Evolutionary conservation across 768 basidiomycete species (phyloP), one percentile per base, ranked within the genome.

Genomic region (Leccinum sublutescens): DNA sequence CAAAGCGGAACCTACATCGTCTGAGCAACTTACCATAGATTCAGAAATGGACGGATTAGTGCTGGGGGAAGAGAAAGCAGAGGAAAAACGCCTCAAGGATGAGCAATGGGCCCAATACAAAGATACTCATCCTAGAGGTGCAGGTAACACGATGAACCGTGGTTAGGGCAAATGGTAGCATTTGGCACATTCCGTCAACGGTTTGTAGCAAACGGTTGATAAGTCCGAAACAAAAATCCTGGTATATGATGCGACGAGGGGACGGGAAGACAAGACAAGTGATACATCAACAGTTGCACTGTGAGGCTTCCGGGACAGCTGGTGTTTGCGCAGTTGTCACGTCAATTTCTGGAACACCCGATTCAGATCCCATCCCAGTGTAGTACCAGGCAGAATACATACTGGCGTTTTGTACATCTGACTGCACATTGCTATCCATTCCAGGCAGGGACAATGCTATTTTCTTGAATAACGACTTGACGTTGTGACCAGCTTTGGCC

Each of bases 391-490:
- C 4, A 54, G 50, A 47, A 51, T 50, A 69, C 72, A 33, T 66
- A 83, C 82, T 82, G 15, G 80, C 64, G 57, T 82, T 83, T 62
- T 80, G 78, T n/a, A 79, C 68, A 62, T 87, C 82, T 43, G 73
- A 76, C 63, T 87, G 86, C 23, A 67, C 79, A 36, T 88, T 91
- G 72, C 90, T 93, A 68, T 95, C 93, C 85, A 95, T 95, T 12
- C 97, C 97, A 19, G 97, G 96, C 52, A 99, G 76, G 2, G 95
- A 95, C 88, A 98, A 87, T 1, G 97, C 97, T 64, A 99, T 99
- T 82, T 98, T 98, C 80, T 98, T 95, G 82, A 99, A 99, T 65
- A 99, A 75, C 64, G 92, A 92, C 80, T 99, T 99, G 61, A 99
- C 97, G 64, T 99, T 99, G 74, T 98, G 97, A 3, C 97, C 97